Evolutionary conservation across 2,329 filamentous ascomycete species (phyloP).

Genomic region (Colletotrichum orchidophilum): DNA sequence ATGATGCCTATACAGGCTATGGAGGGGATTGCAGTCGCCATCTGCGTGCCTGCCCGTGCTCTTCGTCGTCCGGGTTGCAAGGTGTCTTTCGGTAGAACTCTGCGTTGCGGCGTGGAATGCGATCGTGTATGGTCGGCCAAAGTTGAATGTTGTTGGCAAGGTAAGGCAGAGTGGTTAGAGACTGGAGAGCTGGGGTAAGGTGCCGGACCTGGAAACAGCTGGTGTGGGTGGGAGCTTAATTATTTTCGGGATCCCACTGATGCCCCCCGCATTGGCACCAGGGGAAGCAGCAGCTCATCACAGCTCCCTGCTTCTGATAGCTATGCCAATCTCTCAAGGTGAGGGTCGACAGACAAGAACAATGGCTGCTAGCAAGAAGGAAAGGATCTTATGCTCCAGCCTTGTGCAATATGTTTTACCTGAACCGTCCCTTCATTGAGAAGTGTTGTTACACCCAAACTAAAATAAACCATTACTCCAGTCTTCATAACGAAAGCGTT

Average conservation of each 20-base stretch:
- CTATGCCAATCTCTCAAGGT: background rate
- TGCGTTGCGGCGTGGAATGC: background rate
- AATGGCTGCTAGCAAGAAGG: too few relatives aligned
- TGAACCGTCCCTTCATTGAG: background rate
- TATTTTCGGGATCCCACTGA: slow-evolving; percentile 16
- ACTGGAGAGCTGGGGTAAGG: slow-evolving; percentile 22
- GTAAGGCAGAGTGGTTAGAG: slow-evolving; percentile 14
- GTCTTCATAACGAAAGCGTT: background rate
- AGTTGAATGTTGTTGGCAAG: background rate
- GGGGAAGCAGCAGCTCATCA: background rate
- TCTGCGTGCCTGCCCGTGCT: slow-evolving; percentile 39
- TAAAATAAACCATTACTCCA: slow-evolving; percentile 9
- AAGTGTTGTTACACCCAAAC: slow-evolving; percentile 3
- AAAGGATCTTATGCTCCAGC: too few relatives aligned
- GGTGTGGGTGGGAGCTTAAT: slow-evolving; percentile 28
- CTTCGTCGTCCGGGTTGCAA: background rate
- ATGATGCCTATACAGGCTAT: slow-evolving; percentile 96
- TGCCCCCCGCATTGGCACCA: slow-evolving; percentile 25
- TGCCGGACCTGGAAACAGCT: background rate
- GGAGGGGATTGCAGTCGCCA: slow-evolving; percentile 74
- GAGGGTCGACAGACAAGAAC: background rate
- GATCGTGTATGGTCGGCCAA: background rate
- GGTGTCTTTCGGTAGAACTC: background rate
- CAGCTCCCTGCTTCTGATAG: background rate
- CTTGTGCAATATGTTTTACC: background rate